Conservation (phyloP, 495 filamentous ascomycete species). For the Choiromyces venosus region DNA sequence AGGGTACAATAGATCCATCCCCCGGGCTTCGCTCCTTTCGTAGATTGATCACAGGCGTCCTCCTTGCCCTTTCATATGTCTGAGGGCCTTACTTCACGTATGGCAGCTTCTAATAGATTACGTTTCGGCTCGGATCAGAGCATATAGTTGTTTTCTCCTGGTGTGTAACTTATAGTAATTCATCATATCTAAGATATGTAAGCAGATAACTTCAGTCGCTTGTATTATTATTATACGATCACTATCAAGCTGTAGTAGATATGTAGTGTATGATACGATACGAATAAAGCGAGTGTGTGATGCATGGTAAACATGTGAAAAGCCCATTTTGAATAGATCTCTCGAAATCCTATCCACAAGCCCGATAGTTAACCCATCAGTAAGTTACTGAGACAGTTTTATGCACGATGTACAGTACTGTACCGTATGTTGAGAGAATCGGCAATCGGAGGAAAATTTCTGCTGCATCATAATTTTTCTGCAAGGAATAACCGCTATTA, state of each 20-base stretch:
- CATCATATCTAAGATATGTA: too few species aligned
- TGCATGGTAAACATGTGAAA: neutral
- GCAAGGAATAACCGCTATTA: neutral
- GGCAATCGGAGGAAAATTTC: neutral
- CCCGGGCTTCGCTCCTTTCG: neutral
- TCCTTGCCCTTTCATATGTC: neutral
- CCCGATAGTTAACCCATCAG: neutral
- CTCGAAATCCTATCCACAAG: neutral
- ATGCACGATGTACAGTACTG: neutral
- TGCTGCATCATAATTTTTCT: neutral
- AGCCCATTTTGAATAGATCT: neutral
- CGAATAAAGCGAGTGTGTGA: neutral
- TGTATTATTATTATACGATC: too few species aligned
- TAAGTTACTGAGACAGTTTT: neutral
- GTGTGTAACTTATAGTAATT: neutral
- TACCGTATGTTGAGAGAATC: neutral
- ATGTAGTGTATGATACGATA: neutral
- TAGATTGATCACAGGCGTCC: neutral
- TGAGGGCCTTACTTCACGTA: neutral
- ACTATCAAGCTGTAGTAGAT: neutral
- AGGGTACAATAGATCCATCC: neutral
- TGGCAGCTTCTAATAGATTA: neutral
- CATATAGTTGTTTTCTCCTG: neutral
- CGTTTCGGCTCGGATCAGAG: neutral
- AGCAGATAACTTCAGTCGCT: too few species aligned